Evolutionary conservation across 129 eudicot genomes (phyloP).

Genomic region (Centrapalus pauciflorus): DNA sequence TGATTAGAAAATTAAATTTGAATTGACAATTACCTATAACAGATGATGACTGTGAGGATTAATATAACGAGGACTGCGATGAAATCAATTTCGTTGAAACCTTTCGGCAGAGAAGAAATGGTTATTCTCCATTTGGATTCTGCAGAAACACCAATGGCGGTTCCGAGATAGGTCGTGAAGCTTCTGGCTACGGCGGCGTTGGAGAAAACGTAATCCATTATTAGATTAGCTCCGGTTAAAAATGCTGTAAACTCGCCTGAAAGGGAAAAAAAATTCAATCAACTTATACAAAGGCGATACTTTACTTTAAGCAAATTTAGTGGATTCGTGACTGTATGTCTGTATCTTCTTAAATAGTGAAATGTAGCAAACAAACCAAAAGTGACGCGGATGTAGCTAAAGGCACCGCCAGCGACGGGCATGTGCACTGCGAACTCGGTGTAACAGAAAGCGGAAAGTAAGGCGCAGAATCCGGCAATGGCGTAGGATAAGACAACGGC

Average conservation of each 20-base stretch:
- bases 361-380: conserved; percentile 40
- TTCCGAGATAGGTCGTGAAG: conserved; percentile 72
- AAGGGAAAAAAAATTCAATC: neutral
- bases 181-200: conserved; percentile 99
- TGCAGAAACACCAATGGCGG: conserved; percentile 62
- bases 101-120: conserved; percentile 61
- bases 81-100: conserved; percentile 73
- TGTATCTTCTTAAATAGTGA: too few species aligned
- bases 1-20: neutral
- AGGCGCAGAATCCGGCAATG: conserved; percentile 95
- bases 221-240: conserved; percentile 83
- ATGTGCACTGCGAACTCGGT: conserved; percentile 96
- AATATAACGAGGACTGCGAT: conserved; percentile 69
- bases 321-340: neutral
- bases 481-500: conserved; percentile 84
- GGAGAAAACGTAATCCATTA: conserved; percentile 83
- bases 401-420: conserved; percentile 99
- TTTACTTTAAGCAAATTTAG: neutral
- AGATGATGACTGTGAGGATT: conserved; percentile 74
- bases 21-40: conserved; percentile 72
- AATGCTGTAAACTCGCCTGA: conserved; percentile 71
- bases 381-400: conserved; percentile 90
- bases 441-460: conserved; percentile 95
- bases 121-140: conserved; percentile 58
- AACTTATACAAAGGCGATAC: conserved; percentile 8